phyloP scores from a whole-genome alignment of 1,139 yeast species.

The Saccharomyces pastorianus region DNA sequence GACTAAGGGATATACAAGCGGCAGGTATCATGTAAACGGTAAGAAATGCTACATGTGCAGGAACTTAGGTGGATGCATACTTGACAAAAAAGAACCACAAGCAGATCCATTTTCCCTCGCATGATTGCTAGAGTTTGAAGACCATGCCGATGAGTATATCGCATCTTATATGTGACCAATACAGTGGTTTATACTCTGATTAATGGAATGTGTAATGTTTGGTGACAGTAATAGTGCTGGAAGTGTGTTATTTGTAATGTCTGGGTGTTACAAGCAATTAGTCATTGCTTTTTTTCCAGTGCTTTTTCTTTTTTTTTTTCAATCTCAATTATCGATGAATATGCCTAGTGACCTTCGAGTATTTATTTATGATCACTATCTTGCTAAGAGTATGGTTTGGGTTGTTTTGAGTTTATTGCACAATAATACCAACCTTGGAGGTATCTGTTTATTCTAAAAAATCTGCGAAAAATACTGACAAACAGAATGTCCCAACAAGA shows the following conservation, averaged over 20 bases:
- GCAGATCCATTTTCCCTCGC: too few relatives aligned
- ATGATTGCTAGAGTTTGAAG: too few relatives aligned
- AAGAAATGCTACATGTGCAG: too few relatives aligned
- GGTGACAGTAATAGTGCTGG: neutral
- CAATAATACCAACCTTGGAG: neutral
- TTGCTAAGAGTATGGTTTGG: neutral
- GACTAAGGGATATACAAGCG: too few relatives aligned
- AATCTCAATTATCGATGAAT: neutral
- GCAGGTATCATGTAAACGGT: too few relatives aligned
- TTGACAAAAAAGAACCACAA: too few relatives aligned
- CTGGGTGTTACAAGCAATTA: neutral
- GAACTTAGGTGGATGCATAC: too few relatives aligned
- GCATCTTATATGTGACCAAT: too few relatives aligned
- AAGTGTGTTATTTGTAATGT: neutral
- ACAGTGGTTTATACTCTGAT: too few relatives aligned
- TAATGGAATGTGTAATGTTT: too few relatives aligned
- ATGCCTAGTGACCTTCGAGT: neutral
- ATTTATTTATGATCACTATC: neutral
- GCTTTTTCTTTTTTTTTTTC: neutral
- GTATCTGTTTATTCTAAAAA: neutral
- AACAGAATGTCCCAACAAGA: conserved; percentile 33
- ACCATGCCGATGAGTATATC: too few relatives aligned
- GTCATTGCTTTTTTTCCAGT: neutral
- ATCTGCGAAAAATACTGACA: neutral
- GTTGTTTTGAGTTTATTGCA: neutral